Evolutionary conservation across 1,284 basidiomycete species (phyloP), one percentile per base, ranked within the genome.

Genomic region (Coriolopsis trogii): DNA sequence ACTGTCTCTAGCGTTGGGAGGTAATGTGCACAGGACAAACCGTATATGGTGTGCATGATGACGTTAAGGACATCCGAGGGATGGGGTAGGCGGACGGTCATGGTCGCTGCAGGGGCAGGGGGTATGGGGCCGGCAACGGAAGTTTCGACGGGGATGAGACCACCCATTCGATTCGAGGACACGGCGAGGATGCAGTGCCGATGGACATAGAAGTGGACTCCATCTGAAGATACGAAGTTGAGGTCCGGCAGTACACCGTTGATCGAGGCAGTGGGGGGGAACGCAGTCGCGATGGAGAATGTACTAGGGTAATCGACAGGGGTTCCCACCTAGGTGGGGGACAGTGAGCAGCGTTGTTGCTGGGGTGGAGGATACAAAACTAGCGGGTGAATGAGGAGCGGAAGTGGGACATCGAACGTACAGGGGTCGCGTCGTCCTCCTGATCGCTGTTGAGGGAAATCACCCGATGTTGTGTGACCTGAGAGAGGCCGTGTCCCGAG

Each of bases 21-120:
- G 55, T 64, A 72, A n/a, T 64, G 65, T 1, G 56, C 40, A 46
- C 63, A 69, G 8, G 67, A 60, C 37, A 70, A 28, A 33, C 61
- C 50, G 60, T 73, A 73, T 26, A 72, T 59, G 1, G 62, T 59
- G 55, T 74, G 73, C 16, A 74, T 53, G 28, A 71, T 46, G 43
- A 73, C 52, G 55, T 73, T 73, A 42, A 72, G 46, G 40, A 70
- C 67, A 3, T 61, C 40, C 0, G 72, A 67, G 21, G 62, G 44
- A 21, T 67, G 41, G 21, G 25, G 16, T 2, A 36, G 10, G n/a
- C 6, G 16, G 2, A 48, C n/a, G 10, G 40, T 23, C 15, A 18
- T 20, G 3, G 16, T 21, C 4, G 34, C 9, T 18, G 34, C 8
- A 9, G 23, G 30, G n/a, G 25, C 13, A 7, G 16, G 4, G 15